Evolutionary conservation across 2,329 filamentous ascomycete species (phyloP), one percentile per base, ranked within the genome.

Genomic region (Corinectria fuckeliana): DNA sequence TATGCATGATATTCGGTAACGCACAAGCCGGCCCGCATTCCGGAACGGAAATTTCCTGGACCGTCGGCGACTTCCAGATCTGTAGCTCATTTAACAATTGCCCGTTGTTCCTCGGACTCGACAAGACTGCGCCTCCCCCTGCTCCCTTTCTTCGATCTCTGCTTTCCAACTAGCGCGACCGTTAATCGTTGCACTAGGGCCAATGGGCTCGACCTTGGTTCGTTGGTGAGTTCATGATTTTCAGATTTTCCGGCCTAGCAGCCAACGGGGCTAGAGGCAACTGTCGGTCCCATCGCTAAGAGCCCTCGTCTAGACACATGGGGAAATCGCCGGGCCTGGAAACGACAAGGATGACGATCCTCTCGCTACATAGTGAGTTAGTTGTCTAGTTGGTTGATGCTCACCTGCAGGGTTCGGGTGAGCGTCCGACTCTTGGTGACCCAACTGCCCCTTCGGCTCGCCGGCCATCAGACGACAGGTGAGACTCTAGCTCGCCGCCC

Each of bases 11-110:
- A n/a, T n/a, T n/a, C n/a, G n/a, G n/a, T n/a, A n/a, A n/a, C n/a
- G n/a, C n/a, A n/a, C n/a, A n/a, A n/a, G n/a, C n/a, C n/a, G n/a
- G n/a, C n/a, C n/a, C n/a, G n/a, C n/a, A n/a, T n/a, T n/a, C n/a
- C n/a, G n/a, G n/a, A n/a, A n/a, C n/a, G n/a, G n/a, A 36, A 18
- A 18, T 36, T 36, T 36, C 6, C 32, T 26, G 34, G 26, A 7
- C 20, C 49, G 38, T 25, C 55, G 55, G 49, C 16, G 10, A 41
- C 34, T 58, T 36, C 42, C 34, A 23, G 42, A 53, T 58, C 42
- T 41, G 49, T 51, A 16, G 28, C 48, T 41, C 48, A 26, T 30
- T 47, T 32, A 34, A 5, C 34, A 18, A n/a, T 13, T 30, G 20
- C 14, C n/a, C 23, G n/a, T 32, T 49, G 20, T 38, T 28, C 23